phyloP scores from a whole-genome alignment of 176 grass and related monocot species.

The Avena insularis region DNA sequence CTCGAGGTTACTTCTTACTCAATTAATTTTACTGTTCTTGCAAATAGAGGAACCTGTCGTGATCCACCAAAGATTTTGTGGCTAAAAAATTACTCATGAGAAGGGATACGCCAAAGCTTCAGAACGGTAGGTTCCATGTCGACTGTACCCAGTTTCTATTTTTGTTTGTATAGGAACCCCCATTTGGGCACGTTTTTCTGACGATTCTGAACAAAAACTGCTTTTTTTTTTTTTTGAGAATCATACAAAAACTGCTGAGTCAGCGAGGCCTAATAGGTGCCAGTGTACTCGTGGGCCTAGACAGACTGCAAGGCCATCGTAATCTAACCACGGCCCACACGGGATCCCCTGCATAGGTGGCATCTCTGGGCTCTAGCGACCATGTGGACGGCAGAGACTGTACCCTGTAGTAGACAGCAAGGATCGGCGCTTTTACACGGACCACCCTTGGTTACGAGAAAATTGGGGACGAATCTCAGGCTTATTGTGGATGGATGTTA shows the following conservation, averaged over 20 bases:
- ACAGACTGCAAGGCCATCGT: not conserved
- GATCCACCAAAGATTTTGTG: not conserved
- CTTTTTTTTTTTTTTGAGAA: no score
- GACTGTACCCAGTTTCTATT: not conserved
- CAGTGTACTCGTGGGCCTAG: not conserved
- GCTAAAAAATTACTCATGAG: not conserved
- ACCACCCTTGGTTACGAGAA: not conserved
- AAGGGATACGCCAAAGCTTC: not conserved
- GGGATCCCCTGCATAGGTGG: not conserved
- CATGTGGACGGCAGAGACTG: not conserved
- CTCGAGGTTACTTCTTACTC: not conserved
- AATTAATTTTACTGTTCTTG: not conserved
- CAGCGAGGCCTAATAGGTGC: not conserved
- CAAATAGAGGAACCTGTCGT: not conserved
- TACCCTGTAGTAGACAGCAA: conserved; percentile 23
- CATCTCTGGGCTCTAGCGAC: not conserved
- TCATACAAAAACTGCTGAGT: not conserved
- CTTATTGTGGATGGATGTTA: not conserved
- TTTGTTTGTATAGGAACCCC: not conserved
- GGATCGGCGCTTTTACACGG: not conserved
- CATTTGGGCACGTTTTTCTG: not conserved
- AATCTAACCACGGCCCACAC: not conserved
- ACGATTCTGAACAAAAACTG: not conserved
- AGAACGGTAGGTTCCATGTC: not conserved
- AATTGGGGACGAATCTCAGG: not conserved